These are phyloP conservation scores for Aureobasidium leucospermi DNA, from an alignment of 2,329 filamentous ascomycete genomes.

Conservation along the genomic window DNA sequence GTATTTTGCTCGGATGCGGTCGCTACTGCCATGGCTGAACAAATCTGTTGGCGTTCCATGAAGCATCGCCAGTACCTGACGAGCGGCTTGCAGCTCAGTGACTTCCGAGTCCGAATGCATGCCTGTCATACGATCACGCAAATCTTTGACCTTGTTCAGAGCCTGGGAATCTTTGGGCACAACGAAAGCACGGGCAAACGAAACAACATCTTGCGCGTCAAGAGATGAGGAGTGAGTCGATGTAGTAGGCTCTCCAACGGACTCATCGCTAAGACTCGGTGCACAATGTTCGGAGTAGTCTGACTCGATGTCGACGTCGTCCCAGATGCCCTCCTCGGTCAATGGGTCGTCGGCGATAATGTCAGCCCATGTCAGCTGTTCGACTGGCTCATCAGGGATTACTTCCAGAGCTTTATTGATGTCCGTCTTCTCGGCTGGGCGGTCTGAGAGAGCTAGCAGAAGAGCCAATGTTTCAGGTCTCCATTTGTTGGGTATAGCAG, in stretches of 20 bases:
- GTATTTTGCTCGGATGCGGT: constrained; percentile 17
- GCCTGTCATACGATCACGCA: not conserved
- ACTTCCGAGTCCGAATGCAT: constrained; percentile 30
- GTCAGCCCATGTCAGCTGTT: constrained; percentile 64
- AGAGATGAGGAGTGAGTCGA: constrained; percentile 31
- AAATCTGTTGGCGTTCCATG: constrained; percentile 68
- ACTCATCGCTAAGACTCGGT: constrained; percentile 28
- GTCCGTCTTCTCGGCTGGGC: constrained; percentile 63
- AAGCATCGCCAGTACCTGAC: constrained; percentile 81
- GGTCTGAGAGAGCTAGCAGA: constrained; percentile 72
- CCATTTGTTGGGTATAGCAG: constrained; percentile 51
- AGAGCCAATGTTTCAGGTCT: constrained; percentile 74
- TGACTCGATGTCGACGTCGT: constrained; percentile 56
- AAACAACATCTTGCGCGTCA: constrained; percentile 30
- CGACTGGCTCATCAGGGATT: constrained; percentile 41
- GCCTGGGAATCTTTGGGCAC: constrained; percentile 21
- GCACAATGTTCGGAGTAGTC: constrained; percentile 59
- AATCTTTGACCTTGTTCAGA: constrained; percentile 33
- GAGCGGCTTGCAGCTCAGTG: constrained; percentile 64
- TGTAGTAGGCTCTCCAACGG: constrained; percentile 20
- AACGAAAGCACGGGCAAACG: constrained; percentile 29
- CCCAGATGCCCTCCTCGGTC: constrained; percentile 63
- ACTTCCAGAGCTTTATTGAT: constrained; percentile 33
- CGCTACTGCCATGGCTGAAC: constrained; percentile 42
- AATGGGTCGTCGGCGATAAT: constrained; percentile 71